Base-by-base conservation (phyloP, 352 stramenopile genomes). In the Globisporangium iwayamae region DNA sequence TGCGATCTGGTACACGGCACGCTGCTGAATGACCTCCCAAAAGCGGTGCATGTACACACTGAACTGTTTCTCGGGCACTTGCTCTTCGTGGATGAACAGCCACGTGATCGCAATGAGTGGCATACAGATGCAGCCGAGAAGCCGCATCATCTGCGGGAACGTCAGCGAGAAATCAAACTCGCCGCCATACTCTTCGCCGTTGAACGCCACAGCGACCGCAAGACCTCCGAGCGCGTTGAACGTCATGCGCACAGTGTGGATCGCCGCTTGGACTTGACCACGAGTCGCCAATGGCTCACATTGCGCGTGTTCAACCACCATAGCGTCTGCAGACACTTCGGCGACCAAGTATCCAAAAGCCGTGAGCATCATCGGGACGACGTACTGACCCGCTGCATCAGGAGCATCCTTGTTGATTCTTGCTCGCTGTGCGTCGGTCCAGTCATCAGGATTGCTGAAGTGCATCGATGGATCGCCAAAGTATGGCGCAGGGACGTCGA, bases 291-390 rank as follows among this genome's bases (percentile, higher is more conserved):
- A 43, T 0, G 75, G 80, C 45, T 93, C 80, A 11, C 78, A 69
- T 65, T 90, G 70, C 48, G 78, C 70, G 43, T 78, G 71, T 65
- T 91, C 79, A 3, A 93, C 81, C 7, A 84, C 72, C 34, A 91
- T 71, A 0, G 85, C 79, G 20, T 91, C 83, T 8, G 81, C 72
- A 4, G 81, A 67, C 8, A 88, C 79, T 38, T 91, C 79, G 2
- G 74, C 65, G 28, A 89, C 46, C n/a, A 91, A 63, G 63, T 84
- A 92, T 6, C 83, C 81, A 46, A 90, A 84, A 0, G 79, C 63
- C 10, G 79, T 71, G 20, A 90, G 66, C 81, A 89, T 90, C 81
- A 90, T 89, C 18, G 73, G 76, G 34, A 90, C 69, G 39, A 90
- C 73, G 43, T 87, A 89, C 46, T 71, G 72, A 14, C 67, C 70